These are phyloP conservation scores for Boletellus sp. DNA, from an alignment of 768 basidiomycete species.

Conservation along the genomic window DNA sequence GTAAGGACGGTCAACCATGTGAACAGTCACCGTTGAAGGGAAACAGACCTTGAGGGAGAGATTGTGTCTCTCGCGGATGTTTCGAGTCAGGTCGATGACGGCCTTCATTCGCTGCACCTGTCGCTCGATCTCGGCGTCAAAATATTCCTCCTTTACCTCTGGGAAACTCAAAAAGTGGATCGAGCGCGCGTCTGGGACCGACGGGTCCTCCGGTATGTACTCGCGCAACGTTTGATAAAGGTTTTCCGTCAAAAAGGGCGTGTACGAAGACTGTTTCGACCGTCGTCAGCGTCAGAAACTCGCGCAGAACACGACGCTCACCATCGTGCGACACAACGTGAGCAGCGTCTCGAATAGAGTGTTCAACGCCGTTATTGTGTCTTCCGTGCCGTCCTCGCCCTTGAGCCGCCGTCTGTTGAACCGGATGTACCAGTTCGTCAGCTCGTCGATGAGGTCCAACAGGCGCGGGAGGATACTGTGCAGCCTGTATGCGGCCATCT, in stretches of 20 bases:
- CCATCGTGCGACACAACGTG: conserved; percentile 94
- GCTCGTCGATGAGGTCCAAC: conserved; percentile 87
- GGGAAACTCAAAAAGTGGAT: conserved; percentile 96
- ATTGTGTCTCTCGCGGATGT: conserved; percentile 82
- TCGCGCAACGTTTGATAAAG: conserved; percentile 85
- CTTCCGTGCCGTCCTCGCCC: conserved; percentile 88
- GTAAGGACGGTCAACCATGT: not conserved
- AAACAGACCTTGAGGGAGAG: conserved; percentile 78
- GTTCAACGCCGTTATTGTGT: conserved; percentile 85
- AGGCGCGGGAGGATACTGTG: conserved; percentile 97
- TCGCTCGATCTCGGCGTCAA: conserved; percentile 88
- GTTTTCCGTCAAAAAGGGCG: conserved; percentile 96
- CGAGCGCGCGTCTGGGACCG: conserved; percentile 78
- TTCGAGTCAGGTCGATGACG: conserved; percentile 88
- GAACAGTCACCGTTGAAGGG: not conserved
- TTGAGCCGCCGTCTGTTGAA: conserved; percentile 96
- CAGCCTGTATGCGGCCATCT: conserved; percentile 96
- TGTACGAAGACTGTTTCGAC: conserved; percentile 80
- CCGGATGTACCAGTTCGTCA: conserved; percentile 99
- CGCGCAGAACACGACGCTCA: conserved; percentile 33
- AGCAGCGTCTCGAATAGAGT: conserved; percentile 94
- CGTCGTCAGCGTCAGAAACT: not conserved
- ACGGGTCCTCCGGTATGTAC: conserved; percentile 78
- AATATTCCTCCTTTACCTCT: conserved; percentile 89
- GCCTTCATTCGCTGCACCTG: conserved; percentile 93